Evolutionary conservation across 345 rosid genomes (phyloP), one percentile per base, ranked within the genome.

Genomic region (Pseudoturritis turrita): DNA sequence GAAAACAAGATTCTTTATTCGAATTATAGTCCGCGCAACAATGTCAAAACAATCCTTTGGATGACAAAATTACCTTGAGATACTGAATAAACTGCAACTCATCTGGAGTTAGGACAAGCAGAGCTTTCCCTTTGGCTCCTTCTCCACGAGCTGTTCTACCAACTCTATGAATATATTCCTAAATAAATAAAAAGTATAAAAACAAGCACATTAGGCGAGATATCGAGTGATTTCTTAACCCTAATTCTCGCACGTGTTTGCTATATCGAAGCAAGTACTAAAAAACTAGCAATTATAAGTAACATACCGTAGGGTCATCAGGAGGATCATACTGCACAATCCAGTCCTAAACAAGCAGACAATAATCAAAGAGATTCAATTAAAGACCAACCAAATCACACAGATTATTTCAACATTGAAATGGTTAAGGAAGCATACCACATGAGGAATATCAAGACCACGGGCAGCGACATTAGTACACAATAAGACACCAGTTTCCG

Each of bases 141-240:
- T 95, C 98, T n/a, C 99, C 99, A 77, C 98, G 98, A 33, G 99
- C 98, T 70, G 98, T 95, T 75, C 97, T 89, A 76, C 99, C 99
- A 62, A 95, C 99, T 81, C 99, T 83, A 75, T 95, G 99, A 68
- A 95, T 87, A 77, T 95, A 95, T 76, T 91, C 98, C 98, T 95
- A 82, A 61, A 82, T 63, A 68, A 39, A 37, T 2, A 39, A 28
- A 14, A 58, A 21, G 40, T 29, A 29, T 39, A 28, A 68, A 9
- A 33, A 8, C 37, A 33, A 33, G 10, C 37, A 33, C 37, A 33
- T 33, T 33, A 37, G 10, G 11, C 35, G 33, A n/a, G 15, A 44
- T 2, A 37, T 36, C 3, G 22, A 62, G 45, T 56, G 66, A n/a
- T 47, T 37, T 28, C n/a, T 39, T 19, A 23, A 0, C 60, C 18